Percentiles rank a stretch among this genome's conserved stretches.
phyloP scores from a whole-genome alignment of 768 basidiomycete genomes.

The Mycena floridula region DNA sequence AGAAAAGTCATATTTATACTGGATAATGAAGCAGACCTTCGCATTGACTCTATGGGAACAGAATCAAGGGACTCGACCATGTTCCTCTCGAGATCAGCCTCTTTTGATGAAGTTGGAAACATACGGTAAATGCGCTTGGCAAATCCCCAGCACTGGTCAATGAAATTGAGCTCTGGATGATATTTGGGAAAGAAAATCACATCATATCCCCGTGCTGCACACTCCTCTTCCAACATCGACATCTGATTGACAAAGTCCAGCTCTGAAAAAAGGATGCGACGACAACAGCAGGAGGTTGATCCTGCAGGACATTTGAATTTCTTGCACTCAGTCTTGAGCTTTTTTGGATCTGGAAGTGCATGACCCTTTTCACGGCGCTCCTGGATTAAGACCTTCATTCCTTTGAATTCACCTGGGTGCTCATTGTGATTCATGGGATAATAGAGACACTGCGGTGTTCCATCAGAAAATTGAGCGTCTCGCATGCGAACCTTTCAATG shows the following conservation, averaged over 20 bases:
- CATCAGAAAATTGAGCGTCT: constrained; percentile 7
- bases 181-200: constrained; percentile 29
- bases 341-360: neutral
- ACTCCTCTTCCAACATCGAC: constrained; percentile 16
- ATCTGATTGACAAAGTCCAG: constrained; percentile 24
- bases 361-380: constrained; percentile 8
- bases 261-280: constrained; percentile 19
- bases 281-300: constrained; percentile 15
- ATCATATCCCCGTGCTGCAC: constrained; percentile 13
- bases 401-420: constrained; percentile 28
- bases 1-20: no score
- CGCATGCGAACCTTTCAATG: constrained; percentile 11
- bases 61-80: no score
- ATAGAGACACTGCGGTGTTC: constrained; percentile 15
- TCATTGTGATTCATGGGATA: constrained; percentile 14
- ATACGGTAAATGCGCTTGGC: constrained; percentile 23
- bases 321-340: constrained; percentile 2
- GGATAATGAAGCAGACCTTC: no score
- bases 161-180: constrained; percentile 32
- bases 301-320: constrained; percentile 12
- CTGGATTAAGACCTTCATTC: constrained; percentile 8
- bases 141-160: constrained; percentile 30
- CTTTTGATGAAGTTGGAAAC: constrained; percentile 11
- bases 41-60: constrained; percentile 20
- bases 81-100: constrained; percentile 27